Percentiles rank a stretch among this genome's conserved stretches.
Evolutionary conservation across 2,329 filamentous ascomycete genomes (phyloP).

Genomic region (Colletotrichum acutatum): DNA sequence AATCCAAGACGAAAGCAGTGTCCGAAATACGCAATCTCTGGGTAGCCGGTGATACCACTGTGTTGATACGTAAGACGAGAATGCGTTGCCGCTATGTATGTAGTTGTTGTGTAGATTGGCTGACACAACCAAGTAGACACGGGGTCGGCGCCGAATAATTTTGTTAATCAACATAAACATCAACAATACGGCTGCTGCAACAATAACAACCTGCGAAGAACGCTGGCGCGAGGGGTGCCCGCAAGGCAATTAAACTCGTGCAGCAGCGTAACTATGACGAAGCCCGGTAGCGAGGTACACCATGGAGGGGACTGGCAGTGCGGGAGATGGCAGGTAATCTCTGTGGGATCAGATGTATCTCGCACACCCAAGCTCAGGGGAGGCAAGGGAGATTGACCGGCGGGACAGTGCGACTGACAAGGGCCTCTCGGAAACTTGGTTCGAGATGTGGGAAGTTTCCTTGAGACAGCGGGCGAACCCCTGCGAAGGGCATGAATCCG

Average conservation of each 20-base stretch:
- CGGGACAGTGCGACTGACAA: background rate
- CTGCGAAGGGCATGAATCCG: conserved; percentile 22
- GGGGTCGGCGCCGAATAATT: background rate
- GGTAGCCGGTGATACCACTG: background rate
- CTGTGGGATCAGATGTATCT: background rate
- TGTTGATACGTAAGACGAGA: background rate
- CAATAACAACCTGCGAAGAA: conserved; percentile 22
- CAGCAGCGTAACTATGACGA: conserved; percentile 18
- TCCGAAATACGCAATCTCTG: conserved; percentile 1
- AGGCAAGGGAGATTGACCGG: background rate
- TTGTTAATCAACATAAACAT: conserved; percentile 15
- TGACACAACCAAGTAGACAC: background rate
- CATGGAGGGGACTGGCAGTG: too few relatives aligned
- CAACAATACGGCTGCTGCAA: conserved; percentile 1
- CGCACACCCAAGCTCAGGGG: background rate
- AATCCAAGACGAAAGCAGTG: background rate
- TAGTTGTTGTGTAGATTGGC: conserved; percentile 6
- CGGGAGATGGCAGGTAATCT: background rate
- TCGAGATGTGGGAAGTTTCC: background rate
- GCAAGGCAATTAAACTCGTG: conserved; percentile 10
- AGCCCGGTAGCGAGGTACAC: conserved; percentile 11
- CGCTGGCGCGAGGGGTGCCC: background rate
- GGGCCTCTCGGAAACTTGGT: conserved; percentile 3
- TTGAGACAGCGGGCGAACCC: conserved; percentile 9
- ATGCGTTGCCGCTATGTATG: background rate